Percentiles rank a stretch among this genome's conserved stretches.
Conservation (phyloP, 2,329 filamentous ascomycete genomes). For the Nemania abortiva region DNA sequence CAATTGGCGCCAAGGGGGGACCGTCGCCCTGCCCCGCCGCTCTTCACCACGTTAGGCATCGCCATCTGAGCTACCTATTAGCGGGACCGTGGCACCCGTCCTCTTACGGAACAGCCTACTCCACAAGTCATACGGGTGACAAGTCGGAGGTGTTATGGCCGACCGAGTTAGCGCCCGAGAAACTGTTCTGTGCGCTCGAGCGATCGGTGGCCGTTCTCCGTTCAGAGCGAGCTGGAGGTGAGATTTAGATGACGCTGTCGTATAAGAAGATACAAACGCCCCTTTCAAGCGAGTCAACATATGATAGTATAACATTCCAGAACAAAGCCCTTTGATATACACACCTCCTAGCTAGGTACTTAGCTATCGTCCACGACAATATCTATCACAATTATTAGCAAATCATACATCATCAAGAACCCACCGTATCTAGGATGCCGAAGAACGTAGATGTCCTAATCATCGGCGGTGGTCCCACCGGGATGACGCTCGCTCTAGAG, state of each 20-base stretch:
- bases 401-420: neutral
- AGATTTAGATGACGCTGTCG: neutral
- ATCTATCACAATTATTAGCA: neutral
- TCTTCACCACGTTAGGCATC: slow-evolving; percentile 16
- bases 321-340: neutral
- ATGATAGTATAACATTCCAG: neutral
- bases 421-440: slow-evolving; percentile 21
- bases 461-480: slow-evolving; percentile 46
- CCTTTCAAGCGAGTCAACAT: neutral
- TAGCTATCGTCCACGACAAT: neutral
- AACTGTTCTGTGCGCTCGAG: neutral
- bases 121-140: slow-evolving; percentile 18
- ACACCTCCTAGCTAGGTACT: neutral
- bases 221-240: slow-evolving; percentile 13
- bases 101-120: slow-evolving; percentile 11
- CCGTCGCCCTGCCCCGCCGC: neutral
- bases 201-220: slow-evolving; percentile 22
- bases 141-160: slow-evolving; percentile 23
- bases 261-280: slow-evolving; percentile 24
- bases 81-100: slow-evolving; percentile 6
- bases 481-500: slow-evolving; percentile 44
- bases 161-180: slow-evolving; percentile 6
- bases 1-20: slow-evolving; percentile 14
- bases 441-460: slow-evolving; percentile 42
- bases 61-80: slow-evolving; percentile 8